Conservation (phyloP, 73 alveolate species). For the Stentor roeselii region DNA sequence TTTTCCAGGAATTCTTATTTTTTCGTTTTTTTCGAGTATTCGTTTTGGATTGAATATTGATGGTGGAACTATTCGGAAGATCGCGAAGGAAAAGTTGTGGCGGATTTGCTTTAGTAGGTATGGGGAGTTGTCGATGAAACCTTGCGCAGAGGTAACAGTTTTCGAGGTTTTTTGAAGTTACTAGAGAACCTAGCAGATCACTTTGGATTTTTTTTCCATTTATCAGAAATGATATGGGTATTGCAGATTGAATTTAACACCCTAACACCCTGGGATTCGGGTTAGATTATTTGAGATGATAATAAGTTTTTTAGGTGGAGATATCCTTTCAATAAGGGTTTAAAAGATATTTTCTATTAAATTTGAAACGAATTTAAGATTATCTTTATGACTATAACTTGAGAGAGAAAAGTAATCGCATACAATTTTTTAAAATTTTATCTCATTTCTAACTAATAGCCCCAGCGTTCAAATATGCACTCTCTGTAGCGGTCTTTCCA, state of each 20-base stretch:
- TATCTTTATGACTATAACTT: too few species aligned
- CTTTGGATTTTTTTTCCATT: neutral
- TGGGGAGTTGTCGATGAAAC: conserved; percentile 27
- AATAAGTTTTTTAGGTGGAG: neutral
- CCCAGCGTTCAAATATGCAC: too few species aligned
- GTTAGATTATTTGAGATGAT: neutral
- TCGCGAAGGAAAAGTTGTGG: neutral
- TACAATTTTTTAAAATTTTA: too few species aligned
- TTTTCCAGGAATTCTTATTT: neutral
- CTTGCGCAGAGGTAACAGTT: neutral
- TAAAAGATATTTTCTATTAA: too few species aligned
- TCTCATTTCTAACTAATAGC: too few species aligned
- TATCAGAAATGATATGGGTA: neutral
- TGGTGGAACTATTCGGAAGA: conserved; percentile 14
- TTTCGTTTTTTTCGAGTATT: neutral
- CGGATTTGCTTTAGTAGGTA: neutral
- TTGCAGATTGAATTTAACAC: neutral
- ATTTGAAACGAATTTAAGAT: too few species aligned
- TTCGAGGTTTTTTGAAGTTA: neutral
- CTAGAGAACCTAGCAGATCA: neutral
- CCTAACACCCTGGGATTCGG: neutral
- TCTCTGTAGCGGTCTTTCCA: too few species aligned
- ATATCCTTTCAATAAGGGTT: neutral
- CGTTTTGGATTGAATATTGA: neutral
- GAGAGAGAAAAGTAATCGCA: too few species aligned